Percentiles rank a stretch among this genome's conserved stretches.
Evolutionary conservation across 768 basidiomycete genomes (phyloP).

Genomic region (Podaxis sp.): DNA sequence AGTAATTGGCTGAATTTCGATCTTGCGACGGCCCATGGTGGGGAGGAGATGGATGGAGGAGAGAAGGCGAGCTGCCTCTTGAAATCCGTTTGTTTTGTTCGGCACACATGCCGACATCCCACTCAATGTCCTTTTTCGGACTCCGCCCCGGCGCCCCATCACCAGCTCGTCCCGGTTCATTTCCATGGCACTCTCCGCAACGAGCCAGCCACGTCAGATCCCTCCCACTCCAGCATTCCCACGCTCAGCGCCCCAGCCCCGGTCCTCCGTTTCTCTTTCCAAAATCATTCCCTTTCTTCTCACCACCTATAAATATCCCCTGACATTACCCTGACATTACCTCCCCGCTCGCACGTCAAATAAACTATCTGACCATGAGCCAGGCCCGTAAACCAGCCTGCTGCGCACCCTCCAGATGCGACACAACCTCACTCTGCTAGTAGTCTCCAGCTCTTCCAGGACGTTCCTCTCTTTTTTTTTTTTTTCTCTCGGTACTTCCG

Average conservation of each 20-base stretch:
- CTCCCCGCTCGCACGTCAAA: slow-evolving; percentile 7
- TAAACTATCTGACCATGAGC: neutral
- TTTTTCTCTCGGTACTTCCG: neutral
- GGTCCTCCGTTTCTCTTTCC: slow-evolving; percentile 3
- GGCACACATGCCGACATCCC: slow-evolving; percentile 11
- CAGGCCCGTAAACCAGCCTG: neutral
- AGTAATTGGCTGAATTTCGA: slow-evolving; percentile 76
- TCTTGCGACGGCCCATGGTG: slow-evolving; percentile 68
- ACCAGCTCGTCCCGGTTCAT: slow-evolving; percentile 11
- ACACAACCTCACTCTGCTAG: neutral
- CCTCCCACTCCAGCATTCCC: slow-evolving; percentile 10
- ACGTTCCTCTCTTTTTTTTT: neutral
- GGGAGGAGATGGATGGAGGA: slow-evolving; percentile 22
- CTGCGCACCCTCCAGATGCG: neutral
- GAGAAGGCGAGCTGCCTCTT: slow-evolving; percentile 11
- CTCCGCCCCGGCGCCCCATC: slow-evolving; percentile 12
- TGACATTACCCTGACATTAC: neutral
- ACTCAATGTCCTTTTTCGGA: slow-evolving; percentile 11
- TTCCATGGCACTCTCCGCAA: slow-evolving; percentile 8
- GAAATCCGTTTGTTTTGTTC: slow-evolving; percentile 14
- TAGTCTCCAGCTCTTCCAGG: neutral
- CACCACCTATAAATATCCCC: neutral
- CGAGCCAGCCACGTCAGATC: slow-evolving; percentile 7
- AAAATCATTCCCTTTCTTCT: neutral
- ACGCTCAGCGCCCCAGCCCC: slow-evolving; percentile 10